Conservation (phyloP, 768 basidiomycete species). For the Coprinellus aureogranulatus region DNA sequence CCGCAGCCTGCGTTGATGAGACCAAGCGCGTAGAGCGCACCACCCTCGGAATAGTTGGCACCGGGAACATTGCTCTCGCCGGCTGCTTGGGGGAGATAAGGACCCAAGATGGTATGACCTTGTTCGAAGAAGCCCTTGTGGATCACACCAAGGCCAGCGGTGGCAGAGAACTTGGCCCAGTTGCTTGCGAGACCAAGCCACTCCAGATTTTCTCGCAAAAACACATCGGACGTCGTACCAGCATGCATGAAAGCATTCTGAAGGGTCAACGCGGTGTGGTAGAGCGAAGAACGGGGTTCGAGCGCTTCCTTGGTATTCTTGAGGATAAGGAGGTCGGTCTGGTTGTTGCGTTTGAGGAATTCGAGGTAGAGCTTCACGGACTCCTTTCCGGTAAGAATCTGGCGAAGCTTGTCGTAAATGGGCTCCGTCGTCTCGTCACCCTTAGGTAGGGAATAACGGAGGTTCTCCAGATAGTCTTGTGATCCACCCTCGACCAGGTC, state of each 20-base stretch:
- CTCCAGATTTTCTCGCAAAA: conserved; percentile 93
- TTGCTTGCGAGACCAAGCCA: conserved; percentile 95
- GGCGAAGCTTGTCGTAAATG: conserved; percentile 71
- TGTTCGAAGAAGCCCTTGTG: conserved; percentile 96
- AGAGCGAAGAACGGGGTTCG: conserved; percentile 93
- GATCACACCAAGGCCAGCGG: conserved; percentile 94
- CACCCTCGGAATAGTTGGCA: conserved; percentile 90
- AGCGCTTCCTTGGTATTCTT: conserved; percentile 94
- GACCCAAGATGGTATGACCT: conserved; percentile 87
- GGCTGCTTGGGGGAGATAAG: conserved; percentile 82
- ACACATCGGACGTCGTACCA: conserved; percentile 94
- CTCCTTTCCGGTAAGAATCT: conserved; percentile 86
- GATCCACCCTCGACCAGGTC: conserved; percentile 93
- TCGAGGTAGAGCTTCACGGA: conserved; percentile 92
- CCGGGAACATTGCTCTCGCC: conserved; percentile 75
- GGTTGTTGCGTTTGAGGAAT: conserved; percentile 93
- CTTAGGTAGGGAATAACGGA: conserved; percentile 66
- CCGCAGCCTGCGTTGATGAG: conserved; percentile 93
- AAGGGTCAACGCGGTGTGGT: conserved; percentile 93
- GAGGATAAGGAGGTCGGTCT: conserved; percentile 85
- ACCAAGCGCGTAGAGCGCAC: conserved; percentile 92
- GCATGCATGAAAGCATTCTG: conserved; percentile 98
- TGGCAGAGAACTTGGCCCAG: conserved; percentile 98
- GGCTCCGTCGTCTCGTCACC: conserved; percentile 58
- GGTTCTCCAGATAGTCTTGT: conserved; percentile 84